These are phyloP conservation scores for Galeopsis tetrahit DNA, from an alignment of 257 asterid genomes.

Conservation along the genomic window DNA sequence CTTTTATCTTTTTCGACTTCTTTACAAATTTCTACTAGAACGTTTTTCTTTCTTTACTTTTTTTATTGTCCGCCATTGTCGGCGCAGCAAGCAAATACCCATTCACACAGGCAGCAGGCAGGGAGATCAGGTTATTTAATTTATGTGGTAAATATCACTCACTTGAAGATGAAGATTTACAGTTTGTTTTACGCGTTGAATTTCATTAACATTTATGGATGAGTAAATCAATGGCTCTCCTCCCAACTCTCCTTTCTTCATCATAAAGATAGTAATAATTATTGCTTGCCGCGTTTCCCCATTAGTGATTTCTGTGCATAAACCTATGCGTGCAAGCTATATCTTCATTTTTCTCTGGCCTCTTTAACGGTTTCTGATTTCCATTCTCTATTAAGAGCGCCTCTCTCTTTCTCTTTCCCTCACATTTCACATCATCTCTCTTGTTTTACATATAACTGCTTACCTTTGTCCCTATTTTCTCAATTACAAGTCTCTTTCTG, in stretches of 20 bases:
- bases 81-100: neutral
- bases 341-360: constrained; percentile 36
- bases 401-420: constrained; percentile 27
- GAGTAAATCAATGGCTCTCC: neutral
- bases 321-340: constrained; percentile 90
- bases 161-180: constrained; percentile 54
- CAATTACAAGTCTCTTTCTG: neutral
- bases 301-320: constrained; percentile 42
- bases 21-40: neutral
- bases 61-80: neutral
- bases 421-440: constrained; percentile 31
- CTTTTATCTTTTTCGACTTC: neutral
- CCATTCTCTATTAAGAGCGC: constrained; percentile 61
- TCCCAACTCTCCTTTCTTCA: constrained; percentile 27
- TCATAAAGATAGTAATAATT: constrained; percentile 24
- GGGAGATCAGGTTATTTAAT: neutral
- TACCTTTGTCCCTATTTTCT: constrained; percentile 26
- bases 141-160: constrained; percentile 14
- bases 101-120: neutral
- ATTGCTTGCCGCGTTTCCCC: constrained; percentile 88
- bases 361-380: constrained; percentile 46
- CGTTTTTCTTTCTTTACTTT: neutral
- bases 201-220: neutral
- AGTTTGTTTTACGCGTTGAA: constrained; percentile 46
- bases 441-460: constrained; percentile 28